These are phyloP conservation scores for Gymnopus androsaceus DNA, from an alignment of 1,284 basidiomycete genomes.

Conservation along the genomic window DNA sequence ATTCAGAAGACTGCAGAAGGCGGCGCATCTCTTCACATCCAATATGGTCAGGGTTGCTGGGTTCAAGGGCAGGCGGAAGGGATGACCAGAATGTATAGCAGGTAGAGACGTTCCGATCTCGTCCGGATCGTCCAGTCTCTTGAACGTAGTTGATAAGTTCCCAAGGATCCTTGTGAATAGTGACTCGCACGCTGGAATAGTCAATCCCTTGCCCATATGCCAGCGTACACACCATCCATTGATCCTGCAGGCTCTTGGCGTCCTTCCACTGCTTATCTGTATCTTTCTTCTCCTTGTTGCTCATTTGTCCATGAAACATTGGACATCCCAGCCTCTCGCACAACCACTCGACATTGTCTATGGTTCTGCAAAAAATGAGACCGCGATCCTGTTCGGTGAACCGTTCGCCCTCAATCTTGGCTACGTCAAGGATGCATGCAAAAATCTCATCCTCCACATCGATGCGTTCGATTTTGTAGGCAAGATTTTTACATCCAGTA, in stretches of 20 bases:
- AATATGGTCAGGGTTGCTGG: background rate
- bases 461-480: slow-evolving; percentile 8
- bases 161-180: slow-evolving; percentile 8
- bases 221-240: slow-evolving; percentile 14
- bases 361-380: slow-evolving; percentile 10
- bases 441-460: background rate
- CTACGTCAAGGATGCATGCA: background rate
- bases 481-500: slow-evolving; percentile 17
- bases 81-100: background rate
- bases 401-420: background rate
- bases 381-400: background rate
- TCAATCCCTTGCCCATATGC: slow-evolving; percentile 19
- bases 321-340: background rate
- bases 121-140: slow-evolving; percentile 9
- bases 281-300: background rate
- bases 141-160: slow-evolving; percentile 11
- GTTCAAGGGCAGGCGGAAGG: background rate
- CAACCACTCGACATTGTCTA: background rate
- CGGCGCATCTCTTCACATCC: slow-evolving; percentile 5
- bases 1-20: background rate
- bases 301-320: background rate
- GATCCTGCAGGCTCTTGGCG: background rate
- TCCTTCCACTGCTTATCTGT: background rate
- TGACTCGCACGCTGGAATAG: slow-evolving; percentile 5
- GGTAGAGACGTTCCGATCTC: background rate